phyloP scores from a whole-genome alignment of 306 rosid genomes.

The Vicia sativa region DNA sequence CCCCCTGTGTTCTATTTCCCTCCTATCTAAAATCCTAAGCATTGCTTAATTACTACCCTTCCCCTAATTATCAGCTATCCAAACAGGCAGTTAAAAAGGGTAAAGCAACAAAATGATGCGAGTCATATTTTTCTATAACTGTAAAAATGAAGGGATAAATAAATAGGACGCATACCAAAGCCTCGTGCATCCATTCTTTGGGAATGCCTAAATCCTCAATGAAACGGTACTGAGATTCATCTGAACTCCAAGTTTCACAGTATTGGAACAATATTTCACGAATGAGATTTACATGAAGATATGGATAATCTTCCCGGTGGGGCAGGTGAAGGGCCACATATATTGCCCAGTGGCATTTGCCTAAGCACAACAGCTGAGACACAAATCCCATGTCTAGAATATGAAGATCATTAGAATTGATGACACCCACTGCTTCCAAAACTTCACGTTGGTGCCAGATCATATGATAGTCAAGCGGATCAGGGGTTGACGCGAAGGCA shows the following conservation, averaged over 20 bases:
- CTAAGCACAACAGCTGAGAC: conserved; percentile 81
- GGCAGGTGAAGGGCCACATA: conserved; percentile 95
- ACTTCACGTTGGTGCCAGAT: conserved; percentile 93
- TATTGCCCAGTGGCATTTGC: conserved; percentile 96
- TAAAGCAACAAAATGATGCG: conserved; percentile 28
- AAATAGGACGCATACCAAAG: conserved; percentile 65
- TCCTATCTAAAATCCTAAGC: not conserved
- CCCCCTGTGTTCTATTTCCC: not conserved
- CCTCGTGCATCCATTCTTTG: conserved; percentile 87
- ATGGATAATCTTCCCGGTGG: conserved; percentile 72
- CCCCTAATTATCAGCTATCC: conserved; percentile 8
- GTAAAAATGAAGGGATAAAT: conserved; percentile 3
- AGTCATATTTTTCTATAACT: not conserved
- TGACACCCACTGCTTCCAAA: conserved; percentile 87
- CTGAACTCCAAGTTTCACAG: conserved; percentile 94
- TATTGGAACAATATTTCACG: conserved; percentile 92
- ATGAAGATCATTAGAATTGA: conserved; percentile 81
- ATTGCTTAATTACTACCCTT: not conserved
- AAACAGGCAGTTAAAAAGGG: conserved; percentile 17
- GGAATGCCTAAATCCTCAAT: conserved; percentile 91
- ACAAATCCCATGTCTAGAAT: conserved; percentile 86
- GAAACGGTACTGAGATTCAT: conserved; percentile 70
- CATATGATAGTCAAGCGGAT: conserved; percentile 97
- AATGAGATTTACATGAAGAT: conserved; percentile 79
- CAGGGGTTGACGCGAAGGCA: conserved; percentile 85